Conservation (phyloP, 495 filamentous ascomycete genomes). For the Penicillium fimorum region DNA sequence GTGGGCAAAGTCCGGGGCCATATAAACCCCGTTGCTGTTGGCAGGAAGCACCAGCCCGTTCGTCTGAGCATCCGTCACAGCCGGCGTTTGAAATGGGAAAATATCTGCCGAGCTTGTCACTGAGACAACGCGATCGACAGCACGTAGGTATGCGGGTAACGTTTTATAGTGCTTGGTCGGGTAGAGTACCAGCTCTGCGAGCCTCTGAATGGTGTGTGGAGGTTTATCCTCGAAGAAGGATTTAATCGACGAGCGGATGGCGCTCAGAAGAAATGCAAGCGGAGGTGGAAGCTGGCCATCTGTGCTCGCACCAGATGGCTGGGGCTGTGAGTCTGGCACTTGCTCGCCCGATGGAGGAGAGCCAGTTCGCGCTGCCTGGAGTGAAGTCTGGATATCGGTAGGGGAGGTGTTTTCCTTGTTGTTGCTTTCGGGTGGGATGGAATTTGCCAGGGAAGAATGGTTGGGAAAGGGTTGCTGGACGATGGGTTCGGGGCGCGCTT, state of each 20-base stretch:
- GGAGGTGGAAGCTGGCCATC: constrained; percentile 58
- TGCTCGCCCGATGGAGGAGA: constrained; percentile 45
- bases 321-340: constrained; percentile 47
- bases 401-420: constrained; percentile 55
- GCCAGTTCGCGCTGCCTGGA: constrained; percentile 28
- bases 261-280: constrained; percentile 59
- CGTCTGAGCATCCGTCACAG: constrained; percentile 44
- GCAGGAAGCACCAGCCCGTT: constrained; percentile 43
- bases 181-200: constrained; percentile 82
- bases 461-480: constrained; percentile 23
- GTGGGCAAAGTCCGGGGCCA: constrained; percentile 30
- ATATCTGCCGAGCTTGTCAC: constrained; percentile 79
- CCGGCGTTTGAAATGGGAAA: constrained; percentile 74
- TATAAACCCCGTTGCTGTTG: constrained; percentile 28
- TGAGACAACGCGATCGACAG: constrained; percentile 85
- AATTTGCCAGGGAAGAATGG: constrained; percentile 37
- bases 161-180: constrained; percentile 78
- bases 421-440: constrained; percentile 35
- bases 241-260: constrained; percentile 65
- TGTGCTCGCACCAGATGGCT: constrained; percentile 40
- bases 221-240: constrained; percentile 70
- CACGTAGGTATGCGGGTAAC: constrained; percentile 80
- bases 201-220: constrained; percentile 88
- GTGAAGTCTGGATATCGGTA: constrained; percentile 32
- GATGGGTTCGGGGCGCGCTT: constrained; percentile 33